Base-by-base conservation (phyloP, 495 filamentous ascomycete genomes). In the Cercophora sp. region DNA sequence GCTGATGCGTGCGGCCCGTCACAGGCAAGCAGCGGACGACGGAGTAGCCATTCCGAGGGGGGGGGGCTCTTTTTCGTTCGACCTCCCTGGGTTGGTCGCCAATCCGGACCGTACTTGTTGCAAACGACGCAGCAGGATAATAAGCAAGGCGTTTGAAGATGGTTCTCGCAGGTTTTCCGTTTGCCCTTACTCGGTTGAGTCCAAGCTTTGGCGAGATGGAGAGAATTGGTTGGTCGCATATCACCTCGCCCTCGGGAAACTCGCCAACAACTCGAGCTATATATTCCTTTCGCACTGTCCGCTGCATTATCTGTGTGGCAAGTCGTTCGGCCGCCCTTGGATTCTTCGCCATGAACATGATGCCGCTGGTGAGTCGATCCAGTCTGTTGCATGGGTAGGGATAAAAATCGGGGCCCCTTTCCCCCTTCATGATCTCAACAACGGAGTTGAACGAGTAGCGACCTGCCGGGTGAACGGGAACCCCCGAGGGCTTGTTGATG, bases 331-430 rank as follows among this genome's bases (percentile, higher is more conserved):
- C 91, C 0, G 87, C 88, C 63, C 85, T 82, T 37, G 83, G 71
- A 41, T 85, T 74, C 64, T 97, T 97, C 9, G 85, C 92, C 49
- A 97, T 85, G 70, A 98, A 98, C 93, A 98, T 98, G 55, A 98
- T 83, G 20, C 93, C 93, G 42, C 89, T 94, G 0, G 93, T 98
- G 52, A 98, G 70, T 37, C 93, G 76, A 63, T 98, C 93, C n/a
- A 98, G 81, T 29, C 93, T 79, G 61, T 98, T 96, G 72, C 91
- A 96, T 1, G 94, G 79, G 39, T 91, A 73, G 0, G 92, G 88
- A 46, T 85, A 73, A 69, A 80, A 95, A 6, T 72, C 71, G n/a
- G 77, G 67, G 6, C 81, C 78, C 45, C 89, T 76, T 62, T 96
- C 85, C 3, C 86, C 75, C 54, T 87, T 85, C 79, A 98, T 84